phyloP scores from a whole-genome alignment of 2,329 filamentous ascomycete genomes.

The Alternaria conjuncta region DNA sequence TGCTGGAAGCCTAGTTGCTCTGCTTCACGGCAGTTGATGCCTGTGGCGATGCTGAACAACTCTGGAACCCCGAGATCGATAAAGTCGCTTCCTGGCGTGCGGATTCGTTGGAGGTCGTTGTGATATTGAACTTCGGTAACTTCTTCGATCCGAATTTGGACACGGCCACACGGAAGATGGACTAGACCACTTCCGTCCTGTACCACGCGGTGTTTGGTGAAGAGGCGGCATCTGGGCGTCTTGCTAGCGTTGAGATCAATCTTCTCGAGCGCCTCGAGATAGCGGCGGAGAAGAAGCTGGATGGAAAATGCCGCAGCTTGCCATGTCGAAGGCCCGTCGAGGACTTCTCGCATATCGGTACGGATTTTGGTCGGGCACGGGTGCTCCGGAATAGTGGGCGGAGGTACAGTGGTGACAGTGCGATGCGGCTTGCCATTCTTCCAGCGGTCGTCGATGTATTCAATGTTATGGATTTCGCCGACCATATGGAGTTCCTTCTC shows the following conservation, averaged over 20 bases:
- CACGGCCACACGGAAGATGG: slow-evolving; percentile 12
- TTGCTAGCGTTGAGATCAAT: slow-evolving; percentile 18
- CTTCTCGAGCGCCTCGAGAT: slow-evolving; percentile 20
- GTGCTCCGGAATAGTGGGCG: slow-evolving; percentile 7
- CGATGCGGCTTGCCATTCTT: slow-evolving; percentile 21
- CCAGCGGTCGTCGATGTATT: slow-evolving; percentile 26
- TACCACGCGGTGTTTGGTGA: slow-evolving; percentile 22
- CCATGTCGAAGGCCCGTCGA: slow-evolving; percentile 24
- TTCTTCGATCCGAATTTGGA: slow-evolving; percentile 25
- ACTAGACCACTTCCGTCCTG: slow-evolving; percentile 21
- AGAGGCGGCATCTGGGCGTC: slow-evolving; percentile 17
- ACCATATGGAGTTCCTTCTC: slow-evolving; percentile 16
- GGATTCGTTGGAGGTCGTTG: slow-evolving; percentile 17
- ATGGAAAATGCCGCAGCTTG: slow-evolving; percentile 19
- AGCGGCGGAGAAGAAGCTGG: slow-evolving; percentile 22
- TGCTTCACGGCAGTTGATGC: slow-evolving; percentile 18
- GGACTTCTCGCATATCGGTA: slow-evolving; percentile 19
- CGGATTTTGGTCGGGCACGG: slow-evolving; percentile 18
- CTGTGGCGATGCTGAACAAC: slow-evolving; percentile 11
- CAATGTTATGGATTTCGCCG: slow-evolving; percentile 18
- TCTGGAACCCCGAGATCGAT: slow-evolving; percentile 10
- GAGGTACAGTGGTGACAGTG: slow-evolving; percentile 17
- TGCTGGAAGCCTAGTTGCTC: slow-evolving; percentile 24
- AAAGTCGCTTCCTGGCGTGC: slow-evolving; percentile 18
- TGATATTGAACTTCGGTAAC: slow-evolving; percentile 19